Base-by-base conservation (phyloP, 176 grass and related monocot species). In the Raddia guianensis region DNA sequence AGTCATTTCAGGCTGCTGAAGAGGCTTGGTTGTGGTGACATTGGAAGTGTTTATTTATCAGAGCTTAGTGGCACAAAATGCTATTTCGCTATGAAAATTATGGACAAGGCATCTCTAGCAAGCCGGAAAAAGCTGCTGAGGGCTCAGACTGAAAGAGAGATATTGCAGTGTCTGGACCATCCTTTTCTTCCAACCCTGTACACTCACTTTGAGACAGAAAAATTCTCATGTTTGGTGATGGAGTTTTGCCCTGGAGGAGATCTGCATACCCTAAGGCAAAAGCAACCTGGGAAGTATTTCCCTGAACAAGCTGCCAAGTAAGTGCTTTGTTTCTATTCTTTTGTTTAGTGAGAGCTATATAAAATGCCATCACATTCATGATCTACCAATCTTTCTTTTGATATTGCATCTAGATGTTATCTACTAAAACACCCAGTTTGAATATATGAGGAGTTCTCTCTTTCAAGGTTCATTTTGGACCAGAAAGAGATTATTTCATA, bases 221-320 rank as follows among this genome's bases (percentile, higher is more conserved):
- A 95, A 44, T 92, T 95, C 80, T 89, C 90, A 51, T 95, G 93
- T 68, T 82, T 95, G 82, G 93, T 95, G 49, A 95, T 95, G 93
- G 93, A 95, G 89, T 95, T 92, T 75, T 95, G 93, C 68, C 90
- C 89, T 80, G 93, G 93, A 73, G 93, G 93, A 43, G 90, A 95
- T 73, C 80, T 95, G 21, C 93, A 95, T 83, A 92, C 83, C 59
- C 75, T 92, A 53, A 75, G 93, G 7, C 93, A 95, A 80, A 95
- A 81, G 70, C 93, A 95, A 60, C 93, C 90, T 54, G 93, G 87
- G 18, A 92, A 91, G 64, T 92, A 77, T 74, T 95, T 95, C 35
- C 60, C 90, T 0, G 93, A 95, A 82, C 64, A 87, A 77, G 93
- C 87, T 48, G 90, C 87, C 85, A 95, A 85, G 93, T 94, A 86